A percentile compares a stretch with the other conserved stretches of the same genome.
Evolutionary conservation across 2,329 filamentous ascomycete species (phyloP).

Genomic region (Hymenoscyphus scutula): DNA sequence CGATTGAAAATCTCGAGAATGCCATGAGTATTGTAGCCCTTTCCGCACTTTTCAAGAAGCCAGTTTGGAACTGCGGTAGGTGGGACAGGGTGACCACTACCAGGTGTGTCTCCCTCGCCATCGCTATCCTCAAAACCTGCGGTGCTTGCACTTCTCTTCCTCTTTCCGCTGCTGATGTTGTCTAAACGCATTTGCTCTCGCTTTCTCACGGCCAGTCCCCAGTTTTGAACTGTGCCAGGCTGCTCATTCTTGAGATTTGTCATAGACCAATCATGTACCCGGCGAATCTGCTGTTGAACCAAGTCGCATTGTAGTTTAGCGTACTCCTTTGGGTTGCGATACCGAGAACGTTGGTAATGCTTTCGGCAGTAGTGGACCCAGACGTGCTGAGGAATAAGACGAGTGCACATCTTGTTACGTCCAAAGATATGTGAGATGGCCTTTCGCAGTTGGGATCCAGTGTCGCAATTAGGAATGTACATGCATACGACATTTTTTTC

Average conservation of each 20-base stretch:
- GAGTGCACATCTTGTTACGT: constrained; percentile 75
- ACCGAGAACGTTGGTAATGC: constrained; percentile 75
- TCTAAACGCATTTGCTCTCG: constrained; percentile 60
- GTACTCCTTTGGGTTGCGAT: constrained; percentile 62
- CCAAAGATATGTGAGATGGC: constrained; percentile 80
- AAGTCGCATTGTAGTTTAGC: constrained; percentile 62
- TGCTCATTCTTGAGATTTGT: constrained; percentile 42
- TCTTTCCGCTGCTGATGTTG: constrained; percentile 35
- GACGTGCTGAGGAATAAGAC: constrained; percentile 63
- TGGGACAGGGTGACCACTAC: constrained; percentile 26
- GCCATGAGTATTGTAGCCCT: constrained; percentile 36
- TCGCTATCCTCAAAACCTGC: constrained; percentile 26
- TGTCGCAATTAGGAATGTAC: constrained; percentile 57
- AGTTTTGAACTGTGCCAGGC: constrained; percentile 52
- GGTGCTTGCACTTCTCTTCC: constrained; percentile 30
- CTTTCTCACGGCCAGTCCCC: constrained; percentile 62
- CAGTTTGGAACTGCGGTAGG: constrained; percentile 36
- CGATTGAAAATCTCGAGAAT: constrained; percentile 39
- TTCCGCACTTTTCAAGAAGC: constrained; percentile 34
- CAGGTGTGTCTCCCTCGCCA: constrained; percentile 30
- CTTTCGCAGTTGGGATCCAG: constrained; percentile 64
- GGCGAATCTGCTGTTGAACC: constrained; percentile 59
- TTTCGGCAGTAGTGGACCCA: constrained; percentile 81
- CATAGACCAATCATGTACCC: constrained; percentile 62
- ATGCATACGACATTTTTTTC: constrained; percentile 43